A percentile compares a stretch with the other conserved stretches of the same genome.
Conservation (phyloP, 1,284 basidiomycete species). For the Ustilago vetiveriae region DNA sequence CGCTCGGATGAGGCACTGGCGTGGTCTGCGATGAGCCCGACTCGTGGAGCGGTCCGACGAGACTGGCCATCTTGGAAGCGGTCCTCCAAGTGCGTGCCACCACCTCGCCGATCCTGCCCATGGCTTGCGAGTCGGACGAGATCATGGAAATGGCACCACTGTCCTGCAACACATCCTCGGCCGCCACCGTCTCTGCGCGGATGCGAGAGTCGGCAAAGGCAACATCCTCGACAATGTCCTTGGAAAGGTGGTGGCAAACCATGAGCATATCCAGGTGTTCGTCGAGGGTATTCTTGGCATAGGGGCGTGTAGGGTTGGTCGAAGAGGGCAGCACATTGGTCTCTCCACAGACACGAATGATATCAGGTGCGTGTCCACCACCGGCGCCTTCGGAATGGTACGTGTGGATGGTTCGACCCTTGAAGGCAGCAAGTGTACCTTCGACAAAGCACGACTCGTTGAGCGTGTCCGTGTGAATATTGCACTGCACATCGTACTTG, state of each 20-base stretch:
- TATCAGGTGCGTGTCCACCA: slow-evolving; percentile 96
- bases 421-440: slow-evolving; percentile 91
- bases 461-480: slow-evolving; percentile 93
- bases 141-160: slow-evolving; percentile 94
- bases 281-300: slow-evolving; percentile 88
- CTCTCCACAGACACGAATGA: slow-evolving; percentile 91
- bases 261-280: slow-evolving; percentile 99
- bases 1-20: slow-evolving; percentile 69
- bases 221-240: slow-evolving; percentile 79
- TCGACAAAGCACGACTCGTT: slow-evolving; percentile 79
- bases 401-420: slow-evolving; percentile 91
- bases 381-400: slow-evolving; percentile 65
- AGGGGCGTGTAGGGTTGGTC: slow-evolving; percentile 96
- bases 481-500: slow-evolving; percentile 94
- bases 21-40: background rate
- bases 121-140: slow-evolving; percentile 92
- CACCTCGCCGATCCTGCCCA: slow-evolving; percentile 95
- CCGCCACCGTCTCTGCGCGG: slow-evolving; percentile 93
- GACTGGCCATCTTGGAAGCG: slow-evolving; percentile 89
- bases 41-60: slow-evolving; percentile 75
- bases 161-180: slow-evolving; percentile 96
- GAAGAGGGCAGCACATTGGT: slow-evolving; percentile 94
- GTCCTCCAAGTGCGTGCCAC: slow-evolving; percentile 93
- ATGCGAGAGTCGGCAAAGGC: slow-evolving; percentile 98
- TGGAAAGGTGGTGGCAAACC: slow-evolving; percentile 72